Evolutionary conservation across 768 basidiomycete genomes (phyloP), one percentile per base, ranked within the genome.

Genomic region (Hericium rajendrae): DNA sequence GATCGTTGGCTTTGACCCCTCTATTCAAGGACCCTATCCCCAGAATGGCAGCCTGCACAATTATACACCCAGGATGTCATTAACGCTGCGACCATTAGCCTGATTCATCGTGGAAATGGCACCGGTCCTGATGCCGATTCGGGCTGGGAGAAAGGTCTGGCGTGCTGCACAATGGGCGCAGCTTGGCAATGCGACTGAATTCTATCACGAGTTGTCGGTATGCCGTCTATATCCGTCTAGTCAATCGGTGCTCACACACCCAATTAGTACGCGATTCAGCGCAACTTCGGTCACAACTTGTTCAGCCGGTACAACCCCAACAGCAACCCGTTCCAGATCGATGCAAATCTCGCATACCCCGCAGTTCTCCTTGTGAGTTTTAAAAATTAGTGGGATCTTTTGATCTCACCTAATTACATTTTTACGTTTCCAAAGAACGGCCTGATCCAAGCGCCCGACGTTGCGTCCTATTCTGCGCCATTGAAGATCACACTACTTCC

Each of bases 101-200:
- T 90, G 48, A 72, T 78, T 18, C 82, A 86, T 62, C 77, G 87
- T 55, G 87, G 88, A 3, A 81, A 83, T 56, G 87, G 87, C 4
- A 86, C 80, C 0, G 86, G 83, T 1, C 79, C 82, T 11, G 87
- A 88, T 66, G 86, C 79, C 2, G 82, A 89, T 67, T 70, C 85
- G 1, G 86, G 87, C 3, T 90, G 87, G 88, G 87, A 85, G 71
- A 90, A 89, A 65, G 78, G 78, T 80, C 38, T 88, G 86, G 87
- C 77, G 87, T 55, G 85, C 87, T 2, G 86, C 86, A 4, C 68
- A 71, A 8, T 89, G 86, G 86, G 88, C 87, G 6, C 86, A 89
- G 64, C 75, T 89, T 2, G 74, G 73, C 22, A 78, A 87, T 54
- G 72, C 73, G 18, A 67, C 66, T 37, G 73, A 73, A 57, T 89